Evolutionary conservation across 2,329 filamentous ascomycete species (phyloP).

Genomic region (Rhynchosporium secalis): DNA sequence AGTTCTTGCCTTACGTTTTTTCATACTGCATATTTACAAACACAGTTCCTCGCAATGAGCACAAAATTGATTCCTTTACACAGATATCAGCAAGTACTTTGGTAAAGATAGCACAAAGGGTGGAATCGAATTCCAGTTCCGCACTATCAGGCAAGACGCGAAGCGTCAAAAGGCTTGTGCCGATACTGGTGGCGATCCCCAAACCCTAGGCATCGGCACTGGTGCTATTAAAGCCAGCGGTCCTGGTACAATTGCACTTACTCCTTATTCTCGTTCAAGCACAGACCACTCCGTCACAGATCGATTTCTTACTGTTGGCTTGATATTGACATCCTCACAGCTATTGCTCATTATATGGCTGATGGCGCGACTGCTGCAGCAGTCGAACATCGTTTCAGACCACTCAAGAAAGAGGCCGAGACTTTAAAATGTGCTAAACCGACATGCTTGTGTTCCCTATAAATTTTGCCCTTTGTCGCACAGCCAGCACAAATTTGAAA

Average conservation of each 20-base stretch:
- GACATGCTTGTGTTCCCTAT: background rate
- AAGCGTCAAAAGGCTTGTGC: conserved; percentile 49
- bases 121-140: conserved; percentile 63
- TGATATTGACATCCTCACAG: conserved; percentile 30
- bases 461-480: background rate
- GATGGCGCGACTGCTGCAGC: conserved; percentile 23
- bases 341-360: conserved; percentile 29
- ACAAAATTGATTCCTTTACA: conserved; percentile 23
- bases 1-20: conserved; percentile 1
- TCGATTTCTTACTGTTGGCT: background rate
- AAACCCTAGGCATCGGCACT: conserved; percentile 26
- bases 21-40: conserved; percentile 1
- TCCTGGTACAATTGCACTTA: conserved; percentile 14
- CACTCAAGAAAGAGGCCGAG: conserved; percentile 26
- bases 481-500: conserved; percentile 2
- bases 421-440: conserved; percentile 11
- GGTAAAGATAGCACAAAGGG: conserved; percentile 56
- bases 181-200: conserved; percentile 49
- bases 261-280: conserved; percentile 9
- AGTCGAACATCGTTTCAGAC: conserved; percentile 29
- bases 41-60: conserved; percentile 6
- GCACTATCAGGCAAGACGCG: conserved; percentile 54
- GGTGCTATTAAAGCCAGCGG: conserved; percentile 11
- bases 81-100: conserved; percentile 61
- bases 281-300: conserved; percentile 11